Base-by-base conservation (phyloP, 202 grass and related monocot genomes). In the Zoysia matrella region DNA sequence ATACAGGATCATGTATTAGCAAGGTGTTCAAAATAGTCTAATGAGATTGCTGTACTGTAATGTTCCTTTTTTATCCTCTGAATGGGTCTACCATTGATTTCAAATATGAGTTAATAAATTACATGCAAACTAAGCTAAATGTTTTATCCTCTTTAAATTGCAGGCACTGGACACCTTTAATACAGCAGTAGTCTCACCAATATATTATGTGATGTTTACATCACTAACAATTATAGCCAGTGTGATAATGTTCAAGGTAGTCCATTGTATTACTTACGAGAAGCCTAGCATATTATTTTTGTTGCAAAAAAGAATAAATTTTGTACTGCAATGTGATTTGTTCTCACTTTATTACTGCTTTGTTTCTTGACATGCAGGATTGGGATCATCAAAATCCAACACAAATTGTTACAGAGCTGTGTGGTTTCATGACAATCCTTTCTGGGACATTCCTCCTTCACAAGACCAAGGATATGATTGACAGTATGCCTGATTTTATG, bases 181-280 rank as follows among this genome's bases (percentile, higher is more conserved):
- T 88, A 94, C 94, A 83, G 94, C 94, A 52, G 91, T 97, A 80
- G 94, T 97, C 11, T 97, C 91, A 39, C 89, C 91, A 49, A 92
- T 97, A 94, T 92, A 97, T 82, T 97, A 97, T 5, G 91, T 91
- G 85, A 97, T 97, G 94, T 97, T 97, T 80, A 93, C 94, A 75
- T 94, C 94, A 65, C 80, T 97, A 74, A 97, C 95, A 79, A 98
- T 98, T 80, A 69, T 98, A 85, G 95, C 92, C 46, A 98, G 95
- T 80, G 86, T 98, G 67, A 95, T 98, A 83, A 95, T 95, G 95
- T 95, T 98, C 84, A 98, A 98, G 90, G 92, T 98, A 89, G 74
- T 9, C 54, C 14, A 73, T 69, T 69, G 54, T 22, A 7, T 30
- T 65, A 36, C 65, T 57, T 11, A 46, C 71, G 44, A 77, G 22